Base-by-base conservation (phyloP, 1,284 basidiomycete species). In the Ceratobasidium sp. region DNA sequence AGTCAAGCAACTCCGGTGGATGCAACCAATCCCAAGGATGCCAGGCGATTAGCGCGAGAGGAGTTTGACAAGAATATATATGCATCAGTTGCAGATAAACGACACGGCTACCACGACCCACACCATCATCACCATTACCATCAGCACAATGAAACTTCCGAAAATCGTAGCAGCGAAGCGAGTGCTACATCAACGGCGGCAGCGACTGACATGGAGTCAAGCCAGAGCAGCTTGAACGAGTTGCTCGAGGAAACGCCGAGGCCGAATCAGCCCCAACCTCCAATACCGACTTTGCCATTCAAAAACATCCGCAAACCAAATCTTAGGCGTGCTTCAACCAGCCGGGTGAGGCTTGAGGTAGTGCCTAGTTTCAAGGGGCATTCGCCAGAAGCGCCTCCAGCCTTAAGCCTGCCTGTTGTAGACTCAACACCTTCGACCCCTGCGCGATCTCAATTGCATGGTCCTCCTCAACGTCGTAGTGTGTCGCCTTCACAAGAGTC, bases 401-500 rank as follows among this genome's bases (percentile, higher is more conserved):
- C 67, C 23, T 32, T 70, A n/a, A 59, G 43, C 43, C 34, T 70
- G n/a, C 65, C 72, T 12, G 70, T 32, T 36, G 28, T 61, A n/a
- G 57, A 60, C 18, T 46, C 64, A 12, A 32, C 53, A 43, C 55
- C 65, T 30, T 45, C 65, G 23, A 61, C 53, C 18, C 64, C 72
- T 28, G 46, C 41, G n/a, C 53, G 55, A 26, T 59, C 55, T 6
- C 21, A 58, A 12, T 14, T 45, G 14, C 26, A 61, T n/a, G 6
- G 18, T 9, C 14, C 41, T 3, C 23, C 61, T 16, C 52, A 41
- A 18, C 58, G 60, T 12, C 70, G 70, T 16, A 87, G 86, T 76
- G 86, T 84, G n/a, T 92, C 92, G 0, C 91, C 91, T 9, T 91
- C 91, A 10, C 87, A 87, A 73, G 85, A 84, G 0, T 93, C 91